Conservation (phyloP, 1,284 basidiomycete genomes). For the Wolfiporia cocos region DNA sequence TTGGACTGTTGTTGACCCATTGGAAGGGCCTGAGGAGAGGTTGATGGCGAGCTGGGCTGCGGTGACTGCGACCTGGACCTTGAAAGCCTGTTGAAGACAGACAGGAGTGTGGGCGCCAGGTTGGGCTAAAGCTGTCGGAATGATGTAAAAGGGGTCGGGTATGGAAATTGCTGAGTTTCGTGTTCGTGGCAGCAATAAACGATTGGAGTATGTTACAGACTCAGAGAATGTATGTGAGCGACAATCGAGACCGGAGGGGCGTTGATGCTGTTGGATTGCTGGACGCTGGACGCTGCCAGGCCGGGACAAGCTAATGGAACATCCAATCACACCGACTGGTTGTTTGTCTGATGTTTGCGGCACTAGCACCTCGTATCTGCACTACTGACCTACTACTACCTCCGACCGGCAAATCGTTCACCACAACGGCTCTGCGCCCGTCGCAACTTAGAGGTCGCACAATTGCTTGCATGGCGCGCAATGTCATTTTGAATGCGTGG, state of each 20-base stretch:
- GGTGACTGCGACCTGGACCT: slow-evolving; percentile 68
- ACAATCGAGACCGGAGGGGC: slow-evolving; percentile 4
- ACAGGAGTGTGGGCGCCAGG: slow-evolving; percentile 77
- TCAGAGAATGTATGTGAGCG: slow-evolving; percentile 7
- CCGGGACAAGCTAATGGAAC: slow-evolving; percentile 9
- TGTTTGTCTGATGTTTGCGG: slow-evolving; percentile 20
- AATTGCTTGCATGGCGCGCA: slow-evolving; percentile 19
- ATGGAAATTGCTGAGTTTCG: slow-evolving; percentile 1
- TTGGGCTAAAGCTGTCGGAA: slow-evolving; percentile 30
- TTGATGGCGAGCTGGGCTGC: slow-evolving; percentile 36
- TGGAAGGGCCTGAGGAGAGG: slow-evolving; percentile 31
- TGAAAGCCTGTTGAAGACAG: slow-evolving; percentile 63
- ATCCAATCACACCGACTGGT: slow-evolving; percentile 11
- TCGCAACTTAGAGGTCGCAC: too few relatives aligned
- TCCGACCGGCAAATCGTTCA: neutral
- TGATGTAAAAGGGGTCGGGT: slow-evolving; percentile 7
- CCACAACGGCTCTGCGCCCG: neutral
- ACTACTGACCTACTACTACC: neutral
- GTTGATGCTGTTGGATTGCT: neutral
- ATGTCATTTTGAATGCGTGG: slow-evolving; percentile 28
- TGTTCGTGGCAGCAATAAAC: slow-evolving; percentile 6
- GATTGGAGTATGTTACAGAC: slow-evolving; percentile 6
- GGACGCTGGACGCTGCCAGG: neutral
- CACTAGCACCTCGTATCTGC: slow-evolving; percentile 5
- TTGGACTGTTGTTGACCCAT: slow-evolving; percentile 81